These are phyloP conservation scores for Penicillium diatomitis DNA, from an alignment of 495 filamentous ascomycete genomes.

Conservation along the genomic window DNA sequence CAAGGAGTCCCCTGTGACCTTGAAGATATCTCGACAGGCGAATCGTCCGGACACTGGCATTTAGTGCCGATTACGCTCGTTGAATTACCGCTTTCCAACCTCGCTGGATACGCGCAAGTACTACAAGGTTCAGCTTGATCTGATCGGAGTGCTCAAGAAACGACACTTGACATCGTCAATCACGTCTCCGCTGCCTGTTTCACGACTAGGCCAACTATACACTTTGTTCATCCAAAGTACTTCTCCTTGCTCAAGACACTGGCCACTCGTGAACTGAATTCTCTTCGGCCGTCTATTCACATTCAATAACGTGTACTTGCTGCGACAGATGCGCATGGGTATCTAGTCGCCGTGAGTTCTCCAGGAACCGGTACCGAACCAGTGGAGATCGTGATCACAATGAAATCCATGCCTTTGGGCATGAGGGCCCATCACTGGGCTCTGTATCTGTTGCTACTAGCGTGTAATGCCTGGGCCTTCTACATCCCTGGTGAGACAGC, in stretches of 20 bases:
- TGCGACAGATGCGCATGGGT: constrained; percentile 13
- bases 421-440: constrained; percentile 21
- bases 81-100: background rate
- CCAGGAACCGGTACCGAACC: constrained; percentile 9
- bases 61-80: constrained; percentile 55
- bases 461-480: constrained; percentile 49
- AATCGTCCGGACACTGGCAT: constrained; percentile 28
- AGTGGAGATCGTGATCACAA: constrained; percentile 17
- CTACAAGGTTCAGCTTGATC: too few relatives aligned
- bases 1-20: constrained; percentile 2
- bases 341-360: constrained; percentile 7
- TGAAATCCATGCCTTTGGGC: constrained; percentile 18
- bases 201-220: constrained; percentile 1
- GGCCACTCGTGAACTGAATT: too few relatives aligned
- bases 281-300: too few relatives aligned
- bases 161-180: background rate
- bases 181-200: background rate
- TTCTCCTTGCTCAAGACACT: background rate
- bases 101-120: background rate
- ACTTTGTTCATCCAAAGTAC: background rate
- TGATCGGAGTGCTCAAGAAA: too few relatives aligned
- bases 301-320: background rate
- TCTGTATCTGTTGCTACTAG: constrained; percentile 28
- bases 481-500: constrained; percentile 64
- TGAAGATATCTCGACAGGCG: background rate